Evolutionary conservation across 352 stramenopile genomes (phyloP), one percentile per base, ranked within the genome.

Genomic region (Globisporangium spiculum): DNA sequence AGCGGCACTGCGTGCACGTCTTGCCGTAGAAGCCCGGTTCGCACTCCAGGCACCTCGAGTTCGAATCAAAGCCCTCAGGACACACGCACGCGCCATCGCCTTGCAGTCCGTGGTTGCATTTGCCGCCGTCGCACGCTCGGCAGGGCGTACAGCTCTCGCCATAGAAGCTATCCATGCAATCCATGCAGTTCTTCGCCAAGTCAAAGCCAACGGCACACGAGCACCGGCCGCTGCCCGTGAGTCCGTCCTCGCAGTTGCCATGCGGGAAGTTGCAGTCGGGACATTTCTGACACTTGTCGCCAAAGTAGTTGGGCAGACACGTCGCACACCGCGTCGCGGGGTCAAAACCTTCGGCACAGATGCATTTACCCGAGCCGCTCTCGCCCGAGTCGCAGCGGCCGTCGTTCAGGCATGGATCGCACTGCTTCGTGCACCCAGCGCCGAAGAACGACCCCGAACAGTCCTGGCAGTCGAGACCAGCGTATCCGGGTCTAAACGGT

Each of bases 201-300:
- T 95, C 88, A 54, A 92, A 94, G 22, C 89, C 89, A 22, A 94
- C 88, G 4, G 86, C 86, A 24, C 89, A 97, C n/a, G 87, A 91
- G 67, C 89, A 97, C 9, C 86, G 78, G 16, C 89, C 89, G 24
- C 85, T 92, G 18, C 89, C 89, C 7, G 75, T 86, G 16, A 94
- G 67, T 14, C 89, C 85, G 65, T 95, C 89, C 50, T 96, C 86
- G 65, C 89, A 97, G 55, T 90, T 90, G 62, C 89, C 89, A 64
- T 93, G 81, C 6, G 86, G 86, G 54, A 93, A 92, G 60, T 97
- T 94, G 70, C 89, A 97, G 63, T 89, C 72, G 2, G 82, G 78
- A 61, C 89, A 97, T n/a, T 77, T 76, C 30, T 79, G 69, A 70
- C 89, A 97, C 52, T 81, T 84, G 10, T 80, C 65, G 24, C 89